These are phyloP conservation scores for Neurospora sp. DNA, from an alignment of 495 filamentous ascomycete genomes.

Conservation along the genomic window DNA sequence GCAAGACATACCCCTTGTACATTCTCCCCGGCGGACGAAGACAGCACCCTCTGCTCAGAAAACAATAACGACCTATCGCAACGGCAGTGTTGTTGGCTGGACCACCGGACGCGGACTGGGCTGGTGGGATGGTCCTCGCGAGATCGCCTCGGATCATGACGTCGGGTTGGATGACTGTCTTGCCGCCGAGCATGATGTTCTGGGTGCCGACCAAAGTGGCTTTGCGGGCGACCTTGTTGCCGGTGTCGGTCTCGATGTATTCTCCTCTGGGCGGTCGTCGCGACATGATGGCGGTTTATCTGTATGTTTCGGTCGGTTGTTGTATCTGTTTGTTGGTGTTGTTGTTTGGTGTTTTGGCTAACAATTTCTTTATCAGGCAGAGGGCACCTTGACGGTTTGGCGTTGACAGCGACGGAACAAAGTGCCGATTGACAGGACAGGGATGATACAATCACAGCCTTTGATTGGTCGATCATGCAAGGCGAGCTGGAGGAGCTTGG, in stretches of 20 bases:
- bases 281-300: conserved; percentile 46
- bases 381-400: not conserved
- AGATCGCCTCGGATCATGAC: conserved; percentile 90
- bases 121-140: conserved; percentile 38
- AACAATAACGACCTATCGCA: conserved; percentile 78
- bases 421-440: not conserved
- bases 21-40: conserved; percentile 69
- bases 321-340: not conserved
- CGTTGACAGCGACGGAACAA: not conserved
- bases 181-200: conserved; percentile 94
- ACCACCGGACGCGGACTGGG: conserved; percentile 24
- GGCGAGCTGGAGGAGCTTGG: not conserved
- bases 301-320: not conserved
- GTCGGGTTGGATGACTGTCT: conserved; percentile 86
- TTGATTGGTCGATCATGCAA: not conserved
- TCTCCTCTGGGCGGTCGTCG: conserved; percentile 72
- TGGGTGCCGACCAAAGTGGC: conserved; percentile 85
- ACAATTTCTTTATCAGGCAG: not conserved
- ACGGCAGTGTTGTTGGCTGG: conserved; percentile 56
- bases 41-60: conserved; percentile 62
- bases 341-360: not conserved
- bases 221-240: conserved; percentile 94
- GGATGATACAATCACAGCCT: not conserved
- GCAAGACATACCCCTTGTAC: conserved; percentile 46
- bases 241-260: conserved; percentile 97